Percentiles rank a stretch among this genome's conserved stretches.
These are phyloP conservation scores for Lentinula sp. DNA, from an alignment of 768 basidiomycete genomes.

Conservation along the genomic window DNA sequence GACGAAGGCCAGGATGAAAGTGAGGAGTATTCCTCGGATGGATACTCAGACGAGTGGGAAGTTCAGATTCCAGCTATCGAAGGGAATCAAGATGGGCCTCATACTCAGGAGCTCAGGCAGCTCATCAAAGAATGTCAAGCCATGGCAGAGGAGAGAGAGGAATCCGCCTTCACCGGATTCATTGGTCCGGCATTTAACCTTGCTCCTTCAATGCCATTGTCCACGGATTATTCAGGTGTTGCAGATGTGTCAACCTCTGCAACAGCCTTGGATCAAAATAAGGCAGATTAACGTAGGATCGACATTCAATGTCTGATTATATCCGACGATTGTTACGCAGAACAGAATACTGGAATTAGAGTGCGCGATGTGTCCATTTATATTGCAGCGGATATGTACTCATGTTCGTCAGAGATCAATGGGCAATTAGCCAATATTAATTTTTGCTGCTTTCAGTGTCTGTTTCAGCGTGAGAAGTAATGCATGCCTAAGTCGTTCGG, in stretches of 20 bases:
- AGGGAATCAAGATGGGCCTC: constrained; percentile 23
- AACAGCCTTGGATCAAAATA: too few relatives aligned
- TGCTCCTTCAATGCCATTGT: neutral
- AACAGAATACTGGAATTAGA: too few relatives aligned
- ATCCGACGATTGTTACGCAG: too few relatives aligned
- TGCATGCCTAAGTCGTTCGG: too few relatives aligned
- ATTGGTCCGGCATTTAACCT: neutral
- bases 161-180: neutral
- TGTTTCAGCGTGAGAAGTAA: too few relatives aligned
- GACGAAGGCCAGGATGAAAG: constrained; percentile 12
- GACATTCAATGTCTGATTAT: too few relatives aligned
- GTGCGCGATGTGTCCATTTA: neutral
- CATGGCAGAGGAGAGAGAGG: constrained; percentile 6
- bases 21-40: constrained; percentile 24
- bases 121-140: constrained; percentile 5
- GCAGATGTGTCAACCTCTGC: neutral
- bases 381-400: neutral
- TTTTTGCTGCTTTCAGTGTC: too few relatives aligned
- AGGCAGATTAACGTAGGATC: too few relatives aligned
- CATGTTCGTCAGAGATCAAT: neutral
- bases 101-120: constrained; percentile 9
- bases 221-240: neutral
- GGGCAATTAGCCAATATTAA: neutral
- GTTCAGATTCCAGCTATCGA: constrained; percentile 16
- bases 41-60: constrained; percentile 21